These are phyloP conservation scores for Fusarium paranaense DNA, from an alignment of 2,329 filamentous ascomycete species.

Conservation along the genomic window DNA sequence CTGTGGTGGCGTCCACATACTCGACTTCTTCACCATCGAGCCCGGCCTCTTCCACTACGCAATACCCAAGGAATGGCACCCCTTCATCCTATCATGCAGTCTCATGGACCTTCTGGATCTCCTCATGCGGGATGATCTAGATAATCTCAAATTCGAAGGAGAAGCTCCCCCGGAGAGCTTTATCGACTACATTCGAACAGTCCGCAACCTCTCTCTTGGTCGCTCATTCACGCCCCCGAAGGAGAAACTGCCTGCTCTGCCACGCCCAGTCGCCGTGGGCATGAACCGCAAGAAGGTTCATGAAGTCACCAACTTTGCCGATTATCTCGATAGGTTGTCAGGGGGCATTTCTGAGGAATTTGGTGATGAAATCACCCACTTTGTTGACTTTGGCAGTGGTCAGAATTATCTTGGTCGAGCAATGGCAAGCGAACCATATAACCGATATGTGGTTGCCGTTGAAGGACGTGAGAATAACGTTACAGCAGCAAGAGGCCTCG, in stretches of 20 bases:
- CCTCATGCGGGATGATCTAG: conserved; percentile 81
- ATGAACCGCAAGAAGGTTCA: conserved; percentile 98
- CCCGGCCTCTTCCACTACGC: conserved; percentile 84
- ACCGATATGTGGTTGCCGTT: conserved; percentile 88
- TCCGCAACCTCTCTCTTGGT: conserved; percentile 76
- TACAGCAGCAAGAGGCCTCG: conserved; percentile 83
- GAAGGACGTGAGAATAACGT: conserved; percentile 91
- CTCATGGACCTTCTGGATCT: conserved; percentile 84
- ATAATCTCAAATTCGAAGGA: conserved; percentile 44
- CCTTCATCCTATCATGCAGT: conserved; percentile 77
- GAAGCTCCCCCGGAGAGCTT: conserved; percentile 66
- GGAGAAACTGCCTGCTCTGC: conserved; percentile 67
- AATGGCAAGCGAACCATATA: conserved; percentile 86
- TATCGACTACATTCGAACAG: conserved; percentile 76
- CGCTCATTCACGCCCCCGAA: conserved; percentile 66
- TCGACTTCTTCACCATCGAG: conserved; percentile 92
- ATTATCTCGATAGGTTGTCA: conserved; percentile 76
- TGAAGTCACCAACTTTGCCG: conserved; percentile 91
- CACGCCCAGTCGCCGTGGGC: conserved; percentile 80
- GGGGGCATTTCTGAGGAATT: conserved; percentile 69
- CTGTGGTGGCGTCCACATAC: conserved; percentile 96
- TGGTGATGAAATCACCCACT: conserved; percentile 77
- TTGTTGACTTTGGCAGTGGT: conserved; percentile 95
- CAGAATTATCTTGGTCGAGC: conserved; percentile 96
- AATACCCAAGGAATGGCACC: conserved; percentile 83